Conservation (phyloP, 2,329 filamentous ascomycete species). For the Epichloe baconii region DNA sequence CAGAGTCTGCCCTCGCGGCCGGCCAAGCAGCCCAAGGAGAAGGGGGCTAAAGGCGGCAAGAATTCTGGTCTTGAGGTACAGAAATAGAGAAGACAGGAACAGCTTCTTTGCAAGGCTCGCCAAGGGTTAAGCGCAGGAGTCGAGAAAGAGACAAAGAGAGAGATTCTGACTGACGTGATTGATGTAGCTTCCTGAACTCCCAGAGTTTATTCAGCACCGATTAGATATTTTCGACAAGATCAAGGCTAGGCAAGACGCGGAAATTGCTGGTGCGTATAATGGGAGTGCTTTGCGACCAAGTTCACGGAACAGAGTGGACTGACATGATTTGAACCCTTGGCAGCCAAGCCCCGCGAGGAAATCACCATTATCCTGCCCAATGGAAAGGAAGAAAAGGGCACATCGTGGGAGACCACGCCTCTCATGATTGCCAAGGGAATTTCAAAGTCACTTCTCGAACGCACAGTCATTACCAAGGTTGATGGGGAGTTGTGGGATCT, state of each 20-base stretch:
- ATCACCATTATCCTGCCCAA: slow-evolving; percentile 64
- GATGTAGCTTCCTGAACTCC: slow-evolving; percentile 31
- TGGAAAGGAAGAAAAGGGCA: slow-evolving; percentile 58
- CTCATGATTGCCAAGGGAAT: slow-evolving; percentile 64
- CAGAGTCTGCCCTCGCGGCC: slow-evolving; percentile 23
- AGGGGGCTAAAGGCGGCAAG: slow-evolving; percentile 37
- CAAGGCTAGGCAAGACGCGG: slow-evolving; percentile 71
- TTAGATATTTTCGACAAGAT: slow-evolving; percentile 80
- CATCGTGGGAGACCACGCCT: slow-evolving; percentile 85
- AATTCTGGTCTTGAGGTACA: slow-evolving; percentile 41
- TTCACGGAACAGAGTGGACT: neutral
- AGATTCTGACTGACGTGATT: slow-evolving; percentile 10
- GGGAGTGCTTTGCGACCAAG: neutral
- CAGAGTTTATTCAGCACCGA: slow-evolving; percentile 71
- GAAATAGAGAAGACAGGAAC: slow-evolving; percentile 1
- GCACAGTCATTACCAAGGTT: slow-evolving; percentile 74
- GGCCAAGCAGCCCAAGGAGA: slow-evolving; percentile 24
- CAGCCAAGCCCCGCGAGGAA: slow-evolving; percentile 53
- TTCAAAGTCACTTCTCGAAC: slow-evolving; percentile 74
- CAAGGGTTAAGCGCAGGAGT: neutral
- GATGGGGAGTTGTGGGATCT: slow-evolving; percentile 87
- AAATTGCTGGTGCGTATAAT: slow-evolving; percentile 37
- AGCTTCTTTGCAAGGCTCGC: neutral
- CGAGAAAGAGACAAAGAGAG: slow-evolving; percentile 5
- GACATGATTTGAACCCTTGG: slow-evolving; percentile 18